These are phyloP conservation scores for Brassica carinata DNA, from an alignment of 345 rosid genomes.

Conservation along the genomic window DNA sequence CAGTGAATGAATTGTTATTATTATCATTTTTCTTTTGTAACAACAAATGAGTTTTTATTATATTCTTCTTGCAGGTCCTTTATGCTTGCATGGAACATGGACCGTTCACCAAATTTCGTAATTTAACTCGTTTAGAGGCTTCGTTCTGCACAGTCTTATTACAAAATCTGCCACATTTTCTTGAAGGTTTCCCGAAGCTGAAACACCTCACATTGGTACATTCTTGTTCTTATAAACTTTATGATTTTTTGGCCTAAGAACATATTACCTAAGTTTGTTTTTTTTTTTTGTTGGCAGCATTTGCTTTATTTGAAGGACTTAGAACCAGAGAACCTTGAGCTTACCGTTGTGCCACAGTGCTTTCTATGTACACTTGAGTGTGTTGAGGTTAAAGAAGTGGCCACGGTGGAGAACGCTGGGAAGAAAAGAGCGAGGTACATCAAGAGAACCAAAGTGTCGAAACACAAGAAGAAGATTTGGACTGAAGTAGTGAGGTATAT, in stretches of 20 bases:
- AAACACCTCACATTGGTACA: conserved; percentile 17
- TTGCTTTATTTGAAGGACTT: not conserved
- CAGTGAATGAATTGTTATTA: not conserved
- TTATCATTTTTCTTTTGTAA: not conserved
- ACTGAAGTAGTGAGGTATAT: not conserved
- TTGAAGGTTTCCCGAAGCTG: conserved; percentile 10
- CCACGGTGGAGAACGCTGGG: not conserved
- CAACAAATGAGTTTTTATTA: not conserved
- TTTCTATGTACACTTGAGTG: not conserved
- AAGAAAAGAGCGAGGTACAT: not conserved
- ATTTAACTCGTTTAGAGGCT: conserved; percentile 7
- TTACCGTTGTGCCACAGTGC: conserved; percentile 12
- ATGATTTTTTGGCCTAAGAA: not conserved
- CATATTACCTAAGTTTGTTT: not conserved
- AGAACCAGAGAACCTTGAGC: not conserved
- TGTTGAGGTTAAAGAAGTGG: not conserved
- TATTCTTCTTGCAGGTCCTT: conserved; percentile 5
- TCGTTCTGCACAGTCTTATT: not conserved
- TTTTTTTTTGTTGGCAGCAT: not conserved
- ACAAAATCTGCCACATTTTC: not conserved
- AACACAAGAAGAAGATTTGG: conserved; percentile 11
- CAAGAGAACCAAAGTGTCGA: not conserved
- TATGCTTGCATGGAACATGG: not conserved
- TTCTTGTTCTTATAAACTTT: not conserved
- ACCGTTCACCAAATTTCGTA: not conserved